Percentiles rank a stretch among this genome's conserved stretches.
phyloP scores from a whole-genome alignment of 78 protist species.

The Dictyostelium intermedium region DNA sequence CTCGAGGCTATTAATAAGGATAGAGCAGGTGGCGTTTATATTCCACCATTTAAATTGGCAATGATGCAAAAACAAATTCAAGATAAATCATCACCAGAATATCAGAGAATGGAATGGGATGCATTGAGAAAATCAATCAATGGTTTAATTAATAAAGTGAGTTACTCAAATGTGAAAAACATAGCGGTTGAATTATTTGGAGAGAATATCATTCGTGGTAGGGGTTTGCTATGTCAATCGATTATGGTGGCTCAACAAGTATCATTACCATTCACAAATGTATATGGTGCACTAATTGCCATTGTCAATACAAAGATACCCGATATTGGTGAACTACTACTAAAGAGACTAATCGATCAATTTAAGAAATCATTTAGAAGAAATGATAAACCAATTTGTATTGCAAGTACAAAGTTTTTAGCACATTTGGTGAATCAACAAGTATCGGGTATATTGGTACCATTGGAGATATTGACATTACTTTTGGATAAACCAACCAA shows the following conservation, averaged over 20 bases:
- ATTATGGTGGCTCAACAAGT: conserved; percentile 90
- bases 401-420: conserved; percentile 84
- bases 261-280: conserved; percentile 94
- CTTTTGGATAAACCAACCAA: conserved; percentile 97
- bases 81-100: conserved; percentile 86
- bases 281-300: conserved; percentile 97
- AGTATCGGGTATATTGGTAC: conserved; percentile 87
- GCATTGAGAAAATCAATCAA: conserved; percentile 95
- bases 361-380: conserved; percentile 90
- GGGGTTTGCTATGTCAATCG: conserved; percentile 93
- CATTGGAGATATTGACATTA: conserved; percentile 88
- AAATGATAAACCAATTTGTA: conserved; percentile 86
- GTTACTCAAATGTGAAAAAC: conserved; percentile 85
- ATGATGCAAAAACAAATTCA: conserved; percentile 64
- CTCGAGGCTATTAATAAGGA: conserved; percentile 29
- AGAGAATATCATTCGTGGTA: conserved; percentile 97
- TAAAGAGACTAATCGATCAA: conserved; percentile 88
- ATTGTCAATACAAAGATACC: conserved; percentile 97
- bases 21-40: conserved; percentile 82
- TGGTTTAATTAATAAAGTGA: conserved; percentile 97
- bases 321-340: conserved; percentile 92
- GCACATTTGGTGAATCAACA: conserved; percentile 98
- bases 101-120: conserved; percentile 97
- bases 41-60: conserved; percentile 87
- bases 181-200: conserved; percentile 93